A percentile compares a stretch with the other conserved stretches of the same genome.
Conservation (phyloP, 2,329 filamentous ascomycete genomes). For the Xylariaceae sp. region DNA sequence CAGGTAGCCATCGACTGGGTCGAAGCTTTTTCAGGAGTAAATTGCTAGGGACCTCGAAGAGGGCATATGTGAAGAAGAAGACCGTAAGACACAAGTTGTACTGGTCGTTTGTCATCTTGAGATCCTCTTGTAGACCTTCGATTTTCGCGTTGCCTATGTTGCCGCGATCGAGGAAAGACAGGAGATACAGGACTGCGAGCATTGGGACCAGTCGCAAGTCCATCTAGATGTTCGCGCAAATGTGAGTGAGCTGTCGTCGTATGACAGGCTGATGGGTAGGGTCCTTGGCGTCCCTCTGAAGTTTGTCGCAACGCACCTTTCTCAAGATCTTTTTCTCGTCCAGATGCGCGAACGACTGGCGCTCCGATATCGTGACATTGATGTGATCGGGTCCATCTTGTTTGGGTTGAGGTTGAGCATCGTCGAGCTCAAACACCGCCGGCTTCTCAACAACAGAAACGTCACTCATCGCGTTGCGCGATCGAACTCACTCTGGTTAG, state of each 20-base stretch:
- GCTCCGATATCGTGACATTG: slow-evolving; percentile 21
- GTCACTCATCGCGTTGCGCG: slow-evolving; percentile 17
- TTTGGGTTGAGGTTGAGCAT: slow-evolving; percentile 12
- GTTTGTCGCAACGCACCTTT: slow-evolving; percentile 37
- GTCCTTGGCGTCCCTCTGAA: not conserved
- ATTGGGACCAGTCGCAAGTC: slow-evolving; percentile 50
- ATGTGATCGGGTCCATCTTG: slow-evolving; percentile 21
- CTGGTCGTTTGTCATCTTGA: slow-evolving; percentile 56
- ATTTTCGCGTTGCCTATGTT: slow-evolving; percentile 66
- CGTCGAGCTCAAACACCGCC: slow-evolving; percentile 17
- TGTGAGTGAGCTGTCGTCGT: not conserved
- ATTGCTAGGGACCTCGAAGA: slow-evolving; percentile 74
- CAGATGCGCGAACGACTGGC: slow-evolving; percentile 36
- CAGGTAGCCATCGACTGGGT: slow-evolving; percentile 68
- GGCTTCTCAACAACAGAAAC: slow-evolving; percentile 16
- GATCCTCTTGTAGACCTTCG: slow-evolving; percentile 47
- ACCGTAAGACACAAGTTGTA: slow-evolving; percentile 66
- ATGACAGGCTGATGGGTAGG: not conserved
- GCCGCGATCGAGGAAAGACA: slow-evolving; percentile 63
- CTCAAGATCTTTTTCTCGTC: slow-evolving; percentile 55
- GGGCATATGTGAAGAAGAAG: slow-evolving; percentile 76
- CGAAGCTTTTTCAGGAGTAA: slow-evolving; percentile 68
- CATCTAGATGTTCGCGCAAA: slow-evolving; percentile 36
- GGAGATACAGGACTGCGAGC: slow-evolving; percentile 63
- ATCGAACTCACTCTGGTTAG: not conserved